Evolutionary conservation across 1,139 yeast genomes (phyloP).

Genomic region (Candida buenavistaensis): DNA sequence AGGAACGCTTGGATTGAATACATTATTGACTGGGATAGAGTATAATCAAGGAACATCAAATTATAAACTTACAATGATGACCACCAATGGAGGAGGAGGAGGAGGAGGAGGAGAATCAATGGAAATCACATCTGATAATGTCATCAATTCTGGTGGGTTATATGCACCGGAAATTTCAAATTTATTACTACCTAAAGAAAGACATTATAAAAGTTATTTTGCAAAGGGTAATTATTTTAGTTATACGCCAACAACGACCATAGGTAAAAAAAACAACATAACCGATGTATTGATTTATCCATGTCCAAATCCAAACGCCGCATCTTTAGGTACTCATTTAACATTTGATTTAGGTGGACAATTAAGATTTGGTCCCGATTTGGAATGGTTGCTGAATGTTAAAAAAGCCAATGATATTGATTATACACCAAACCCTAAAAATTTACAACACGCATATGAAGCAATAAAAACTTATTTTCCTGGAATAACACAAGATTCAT

Average conservation of each 20-base stretch:
- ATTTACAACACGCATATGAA: slow-evolving; percentile 53
- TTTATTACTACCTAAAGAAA: slow-evolving; percentile 60
- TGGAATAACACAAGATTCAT: slow-evolving; percentile 44
- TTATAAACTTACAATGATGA: slow-evolving; percentile 16
- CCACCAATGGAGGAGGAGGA: slow-evolving; percentile 28
- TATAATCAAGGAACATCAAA: slow-evolving; percentile 20
- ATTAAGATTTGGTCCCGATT: slow-evolving; percentile 83
- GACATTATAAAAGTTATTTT: slow-evolving; percentile 59
- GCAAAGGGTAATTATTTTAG: slow-evolving; percentile 86
- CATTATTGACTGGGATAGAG: slow-evolving; percentile 52
- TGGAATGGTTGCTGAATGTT: slow-evolving; percentile 73
- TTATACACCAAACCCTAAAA: slow-evolving; percentile 47
- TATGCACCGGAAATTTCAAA: slow-evolving; percentile 71
- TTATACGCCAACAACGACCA: slow-evolving; percentile 46
- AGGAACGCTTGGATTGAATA: slow-evolving; percentile 65
- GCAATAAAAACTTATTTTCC: slow-evolving; percentile 70
- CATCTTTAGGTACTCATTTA: slow-evolving; percentile 83
- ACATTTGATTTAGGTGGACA: slow-evolving; percentile 84
- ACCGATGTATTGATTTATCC: slow-evolving; percentile 65
- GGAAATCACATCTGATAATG: slow-evolving; percentile 52
- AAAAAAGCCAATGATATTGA: slow-evolving; percentile 38
- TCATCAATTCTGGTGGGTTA: slow-evolving; percentile 79
- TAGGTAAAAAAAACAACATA: slow-evolving; percentile 28
- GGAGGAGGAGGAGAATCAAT: too few species aligned
- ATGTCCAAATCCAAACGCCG: slow-evolving; percentile 69